phyloP scores from a whole-genome alignment of 179 eudicot genomes.

The Silene coronaria region DNA sequence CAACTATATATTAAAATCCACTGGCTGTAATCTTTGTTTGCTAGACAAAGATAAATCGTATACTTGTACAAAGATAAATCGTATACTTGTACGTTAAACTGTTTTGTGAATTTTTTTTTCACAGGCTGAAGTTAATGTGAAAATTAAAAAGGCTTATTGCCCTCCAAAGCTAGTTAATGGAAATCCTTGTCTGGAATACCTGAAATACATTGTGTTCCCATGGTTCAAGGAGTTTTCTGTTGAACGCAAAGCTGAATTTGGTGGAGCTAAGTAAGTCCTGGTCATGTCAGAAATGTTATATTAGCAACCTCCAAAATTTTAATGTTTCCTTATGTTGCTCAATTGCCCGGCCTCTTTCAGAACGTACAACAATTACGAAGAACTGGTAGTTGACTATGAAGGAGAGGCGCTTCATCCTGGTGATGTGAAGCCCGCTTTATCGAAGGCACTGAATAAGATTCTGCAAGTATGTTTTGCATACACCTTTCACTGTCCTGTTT shows the following conservation, averaged over 20 bases:
- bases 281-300: neutral
- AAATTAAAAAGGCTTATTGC: constrained; percentile 90
- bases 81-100: neutral
- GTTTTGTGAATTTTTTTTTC: neutral
- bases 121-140: constrained; percentile 74
- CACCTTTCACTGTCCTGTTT: neutral
- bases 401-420: constrained; percentile 71
- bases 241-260: constrained; percentile 61
- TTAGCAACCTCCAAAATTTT: neutral
- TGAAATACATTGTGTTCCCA: constrained; percentile 69
- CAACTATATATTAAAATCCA: neutral
- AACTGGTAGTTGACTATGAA: constrained; percentile 60
- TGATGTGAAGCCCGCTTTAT: constrained; percentile 71
- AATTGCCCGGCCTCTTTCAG: constrained; percentile 28
- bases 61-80: neutral
- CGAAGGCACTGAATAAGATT: constrained; percentile 69
- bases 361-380: constrained; percentile 56
- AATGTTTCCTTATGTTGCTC: neutral
- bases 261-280: constrained; percentile 72
- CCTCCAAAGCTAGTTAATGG: constrained; percentile 68
- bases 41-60: neutral
- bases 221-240: constrained; percentile 78
- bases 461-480: constrained; percentile 44
- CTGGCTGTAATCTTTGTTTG: neutral
- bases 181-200: constrained; percentile 85